Evolutionary conservation across 164 flowering plant genomes (phyloP), one percentile per base, ranked within the genome.

Genomic region (Nymphaea colorata): DNA sequence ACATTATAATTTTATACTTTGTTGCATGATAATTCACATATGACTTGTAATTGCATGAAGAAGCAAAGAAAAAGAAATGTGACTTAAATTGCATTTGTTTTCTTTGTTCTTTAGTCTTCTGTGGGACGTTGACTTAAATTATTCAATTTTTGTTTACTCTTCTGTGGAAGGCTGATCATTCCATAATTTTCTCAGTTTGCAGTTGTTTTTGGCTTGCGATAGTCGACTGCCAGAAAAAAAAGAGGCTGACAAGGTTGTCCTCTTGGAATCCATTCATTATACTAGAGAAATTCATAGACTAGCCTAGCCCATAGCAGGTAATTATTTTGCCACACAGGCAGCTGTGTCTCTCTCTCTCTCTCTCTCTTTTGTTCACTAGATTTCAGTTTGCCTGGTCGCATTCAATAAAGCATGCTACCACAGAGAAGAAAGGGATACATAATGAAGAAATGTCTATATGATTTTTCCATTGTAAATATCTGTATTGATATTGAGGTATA

Each of bases 331-430:
- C 78, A 75, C 70, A 77, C 76, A 68, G 68, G 80, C 84, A 65
- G 70, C 81, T 81, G 78, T 41, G 84, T 62, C 78, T 74, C 72
- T 64, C 78, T 76, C 72, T 62, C 16, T 66, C 69, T 81, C 78
- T 78, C 67, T 69, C 7, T 61, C 64, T 61, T 3, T 62, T 65
- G 65, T 64, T 44, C 45, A 36, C 59, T 65, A 71, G 77, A 79
- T 82, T 82, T 44, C 83, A 80, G 83, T 65, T 68, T 76, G 81
- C 78, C 74, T 69, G 79, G 85, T 78, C 73, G 78, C 63, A 15
- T 73, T 66, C 70, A 80, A 74, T 76, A 81, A 79, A 71, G 65
- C 64, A 36, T 41, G 67, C 68, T 44, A 62, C 64, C 59, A 69
- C 62, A 64, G 41, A 61, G 64, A 61, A 36, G 41, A 36, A 61